Evolutionary conservation across 2,329 filamentous ascomycete species (phyloP).

Genomic region (Verticillium nonalfalfae): DNA sequence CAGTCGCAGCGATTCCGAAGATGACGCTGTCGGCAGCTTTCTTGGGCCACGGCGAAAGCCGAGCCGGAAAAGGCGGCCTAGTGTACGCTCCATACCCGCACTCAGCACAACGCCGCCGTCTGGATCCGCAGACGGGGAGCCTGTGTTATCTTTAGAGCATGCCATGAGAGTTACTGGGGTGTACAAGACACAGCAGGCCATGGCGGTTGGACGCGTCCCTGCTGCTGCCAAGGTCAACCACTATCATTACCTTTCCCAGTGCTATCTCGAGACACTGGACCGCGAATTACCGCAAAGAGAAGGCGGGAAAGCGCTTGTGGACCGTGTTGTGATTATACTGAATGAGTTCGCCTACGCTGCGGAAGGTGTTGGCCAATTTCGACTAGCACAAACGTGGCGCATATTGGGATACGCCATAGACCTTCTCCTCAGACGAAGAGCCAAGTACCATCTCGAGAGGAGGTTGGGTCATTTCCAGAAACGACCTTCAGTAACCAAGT

Average conservation of each 20-base stretch:
- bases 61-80: slow-evolving; percentile 34
- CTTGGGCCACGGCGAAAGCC: slow-evolving; percentile 38
- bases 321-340: slow-evolving; percentile 43
- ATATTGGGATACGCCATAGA: slow-evolving; percentile 50
- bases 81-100: slow-evolving; percentile 17
- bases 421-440: slow-evolving; percentile 46
- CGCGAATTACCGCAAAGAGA: slow-evolving; percentile 36
- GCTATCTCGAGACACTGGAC: slow-evolving; percentile 50
- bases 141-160: slow-evolving; percentile 48
- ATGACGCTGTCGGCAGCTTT: slow-evolving; percentile 56
- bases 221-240: slow-evolving; percentile 40
- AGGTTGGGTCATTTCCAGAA: slow-evolving; percentile 35
- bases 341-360: slow-evolving; percentile 53
- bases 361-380: slow-evolving; percentile 48
- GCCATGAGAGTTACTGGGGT: slow-evolving; percentile 50
- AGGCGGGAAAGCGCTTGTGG: slow-evolving; percentile 30
- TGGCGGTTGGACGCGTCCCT: slow-evolving; percentile 54
- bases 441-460: slow-evolving; percentile 49
- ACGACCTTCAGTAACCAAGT: slow-evolving; percentile 11
- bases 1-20: slow-evolving; percentile 59
- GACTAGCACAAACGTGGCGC: slow-evolving; percentile 59
- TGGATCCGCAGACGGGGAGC: slow-evolving; percentile 32
- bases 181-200: slow-evolving; percentile 55
- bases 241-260: slow-evolving; percentile 49
- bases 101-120: slow-evolving; percentile 52